Evolutionary conservation across 352 stramenopile genomes (phyloP), one percentile per base, ranked within the genome.

Genomic region (Globisporangium megalacanthum): DNA sequence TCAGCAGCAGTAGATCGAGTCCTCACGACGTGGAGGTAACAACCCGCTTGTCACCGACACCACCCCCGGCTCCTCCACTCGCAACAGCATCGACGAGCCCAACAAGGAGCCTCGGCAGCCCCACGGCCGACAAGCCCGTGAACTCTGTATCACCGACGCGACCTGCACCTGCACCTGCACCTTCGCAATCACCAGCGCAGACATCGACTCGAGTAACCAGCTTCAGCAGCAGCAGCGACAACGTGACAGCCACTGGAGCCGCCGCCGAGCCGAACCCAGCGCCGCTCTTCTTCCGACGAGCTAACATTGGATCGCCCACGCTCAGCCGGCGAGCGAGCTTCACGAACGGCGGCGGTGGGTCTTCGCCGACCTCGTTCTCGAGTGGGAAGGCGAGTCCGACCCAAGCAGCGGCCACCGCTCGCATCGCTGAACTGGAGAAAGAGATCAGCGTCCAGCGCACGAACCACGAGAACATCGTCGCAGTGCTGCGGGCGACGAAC

Each of bases 401-500:
- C 4, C 39, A 35, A 25, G 17, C 19, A 2, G 55, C 55, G 10
- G 53, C 57, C 60, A 50, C 58, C 62, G 36, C 62, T 2, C 74
- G 79, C 17, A 54, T 87, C n/a, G 55, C 56, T 2, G 79, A 87
- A 55, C 67, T 89, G 5, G 76, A 89, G 48, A 68, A 62, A n/a
- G 79, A 87, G 64, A 86, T 89, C 48, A 69, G 57, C 57, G 65
- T 62, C 50, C 86, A 79, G 67, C 74, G 75, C 6, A 81, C 72
- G 2, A 89, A 81, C 56, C 76, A 89, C 64, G 75, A 86, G 59
- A 89, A 87, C 61, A 70, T 87, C 39, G 75, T 89, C 17, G 76
- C 76, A 1, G 76, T 86, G 49, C 67, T 89, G 4, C 72, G 79
- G 29, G 75, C 76, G 19, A 86, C 75, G 56, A 89, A 89, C 66